These are phyloP conservation scores for Dunaliella salina DNA, from an alignment of 163 green algal species.

Conservation along the genomic window DNA sequence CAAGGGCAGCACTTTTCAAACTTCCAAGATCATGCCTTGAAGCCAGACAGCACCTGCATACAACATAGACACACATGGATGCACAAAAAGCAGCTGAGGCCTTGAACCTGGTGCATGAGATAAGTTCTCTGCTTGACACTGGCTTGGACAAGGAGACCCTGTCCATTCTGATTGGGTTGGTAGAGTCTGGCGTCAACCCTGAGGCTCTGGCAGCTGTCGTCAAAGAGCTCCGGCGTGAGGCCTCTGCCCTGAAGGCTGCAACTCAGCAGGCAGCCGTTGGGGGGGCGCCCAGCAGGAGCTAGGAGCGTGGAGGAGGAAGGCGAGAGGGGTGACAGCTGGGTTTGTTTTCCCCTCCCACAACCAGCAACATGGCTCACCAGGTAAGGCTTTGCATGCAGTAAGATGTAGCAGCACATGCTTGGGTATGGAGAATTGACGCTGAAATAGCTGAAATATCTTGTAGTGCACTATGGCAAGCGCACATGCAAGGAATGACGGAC, in stretches of 20 bases:
- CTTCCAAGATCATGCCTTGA: too few species aligned
- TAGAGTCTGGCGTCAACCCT: conserved; percentile 74
- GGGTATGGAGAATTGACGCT: background rate
- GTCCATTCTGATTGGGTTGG: conserved; percentile 71
- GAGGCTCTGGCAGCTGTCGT: conserved; percentile 79
- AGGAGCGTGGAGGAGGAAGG: background rate
- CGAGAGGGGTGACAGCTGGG: background rate
- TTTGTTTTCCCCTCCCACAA: too few species aligned
- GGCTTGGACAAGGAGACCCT: conserved; percentile 76
- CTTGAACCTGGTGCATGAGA: conserved; percentile 57
- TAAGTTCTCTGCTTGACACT: conserved; percentile 74
- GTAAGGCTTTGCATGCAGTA: background rate
- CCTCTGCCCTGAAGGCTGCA: conserved; percentile 40
- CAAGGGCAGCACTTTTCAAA: too few species aligned
- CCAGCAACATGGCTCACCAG: background rate
- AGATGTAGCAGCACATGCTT: conserved; percentile 7
- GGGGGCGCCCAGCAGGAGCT: background rate
- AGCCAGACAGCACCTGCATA: too few species aligned
- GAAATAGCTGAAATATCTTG: background rate
- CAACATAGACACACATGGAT: too few species aligned
- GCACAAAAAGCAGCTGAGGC: conserved; percentile 22
- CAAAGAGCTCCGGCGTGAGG: conserved; percentile 67
- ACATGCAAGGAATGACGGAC: background rate
- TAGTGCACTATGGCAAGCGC: background rate
- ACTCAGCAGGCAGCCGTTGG: conserved; percentile 4